These are phyloP conservation scores for Tephrocybe sp. DNA, from an alignment of 768 basidiomycete species.

Conservation along the genomic window DNA sequence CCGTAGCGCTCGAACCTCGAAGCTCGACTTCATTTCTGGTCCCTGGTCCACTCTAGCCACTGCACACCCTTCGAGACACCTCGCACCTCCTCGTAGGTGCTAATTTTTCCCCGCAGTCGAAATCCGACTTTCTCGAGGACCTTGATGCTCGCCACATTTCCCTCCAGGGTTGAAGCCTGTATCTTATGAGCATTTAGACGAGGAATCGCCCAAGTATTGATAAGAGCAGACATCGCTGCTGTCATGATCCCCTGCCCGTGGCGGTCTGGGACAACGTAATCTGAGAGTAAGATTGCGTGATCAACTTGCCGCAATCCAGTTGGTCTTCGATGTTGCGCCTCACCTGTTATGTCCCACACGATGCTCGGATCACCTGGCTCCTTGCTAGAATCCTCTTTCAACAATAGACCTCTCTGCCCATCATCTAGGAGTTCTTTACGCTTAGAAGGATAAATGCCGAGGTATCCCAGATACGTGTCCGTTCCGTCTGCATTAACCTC, in stretches of 20 bases:
- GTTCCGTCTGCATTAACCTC: slow-evolving; percentile 36
- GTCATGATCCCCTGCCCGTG: slow-evolving; percentile 18
- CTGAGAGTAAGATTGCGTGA: not conserved
- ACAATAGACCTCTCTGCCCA: slow-evolving; percentile 22
- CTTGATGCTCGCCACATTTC: slow-evolving; percentile 13
- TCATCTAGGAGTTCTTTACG: slow-evolving; percentile 29
- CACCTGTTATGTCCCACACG: slow-evolving; percentile 53
- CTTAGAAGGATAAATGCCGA: slow-evolving; percentile 27
- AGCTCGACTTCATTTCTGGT: not conserved
- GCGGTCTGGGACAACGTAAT: slow-evolving; percentile 11
- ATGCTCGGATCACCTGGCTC: slow-evolving; percentile 44
- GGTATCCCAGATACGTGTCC: slow-evolving; percentile 31
- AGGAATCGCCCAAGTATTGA: slow-evolving; percentile 12
- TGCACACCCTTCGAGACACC: slow-evolving; percentile 6
- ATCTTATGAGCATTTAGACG: slow-evolving; percentile 10
- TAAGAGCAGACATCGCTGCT: slow-evolving; percentile 6
- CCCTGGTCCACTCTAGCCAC: slow-evolving; percentile 13
- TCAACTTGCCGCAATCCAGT: not conserved
- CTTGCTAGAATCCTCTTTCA: slow-evolving; percentile 37
- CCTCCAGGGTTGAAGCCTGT: slow-evolving; percentile 9
- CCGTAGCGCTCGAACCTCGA: too few relatives aligned
- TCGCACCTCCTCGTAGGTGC: slow-evolving; percentile 3
- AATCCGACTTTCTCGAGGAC: slow-evolving; percentile 16
- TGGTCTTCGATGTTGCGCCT: slow-evolving; percentile 10
- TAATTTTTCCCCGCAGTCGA: not conserved